Conservation (phyloP, 495 filamentous ascomycete species). For the Aspergillus coremiiformis region DNA sequence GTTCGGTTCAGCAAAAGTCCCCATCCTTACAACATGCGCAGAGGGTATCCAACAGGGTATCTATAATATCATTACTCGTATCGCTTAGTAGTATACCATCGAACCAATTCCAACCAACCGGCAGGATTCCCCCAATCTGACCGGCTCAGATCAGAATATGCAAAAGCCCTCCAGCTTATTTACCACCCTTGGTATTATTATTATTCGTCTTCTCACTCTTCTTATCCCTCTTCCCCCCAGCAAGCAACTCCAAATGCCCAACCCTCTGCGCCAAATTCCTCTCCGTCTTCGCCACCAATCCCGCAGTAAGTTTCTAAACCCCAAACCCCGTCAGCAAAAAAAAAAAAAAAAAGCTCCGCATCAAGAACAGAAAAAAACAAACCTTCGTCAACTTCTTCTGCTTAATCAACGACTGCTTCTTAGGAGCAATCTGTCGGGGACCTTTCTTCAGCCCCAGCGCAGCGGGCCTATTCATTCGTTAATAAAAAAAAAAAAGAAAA, state of each 20-base stretch:
- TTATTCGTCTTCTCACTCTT: conserved; percentile 22
- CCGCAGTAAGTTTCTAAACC: conserved; percentile 55
- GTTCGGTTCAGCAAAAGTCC: neutral
- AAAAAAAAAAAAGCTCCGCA: neutral
- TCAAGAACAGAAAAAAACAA: conserved; percentile 6
- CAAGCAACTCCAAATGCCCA: conserved; percentile 65
- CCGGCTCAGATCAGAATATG: too few relatives aligned
- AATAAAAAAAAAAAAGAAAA: too few relatives aligned
- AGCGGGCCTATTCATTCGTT: conserved; percentile 4
- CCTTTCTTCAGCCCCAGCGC: conserved; percentile 46
- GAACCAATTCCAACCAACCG: too few relatives aligned
- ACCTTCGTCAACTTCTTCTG: conserved; percentile 59
- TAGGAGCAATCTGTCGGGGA: conserved; percentile 57
- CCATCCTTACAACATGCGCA: too few relatives aligned
- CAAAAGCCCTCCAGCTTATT: too few relatives aligned
- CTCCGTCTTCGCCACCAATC: conserved; percentile 58
- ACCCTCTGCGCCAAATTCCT: conserved; percentile 58
- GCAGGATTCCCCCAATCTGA: too few relatives aligned
- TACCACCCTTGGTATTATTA: neutral
- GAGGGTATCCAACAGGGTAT: neutral
- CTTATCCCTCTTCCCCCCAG: conserved; percentile 56
- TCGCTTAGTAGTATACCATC: neutral
- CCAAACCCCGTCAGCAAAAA: neutral
- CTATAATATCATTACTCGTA: neutral
- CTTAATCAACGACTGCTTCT: conserved; percentile 53